phyloP scores from a whole-genome alignment of 352 stramenopile genomes.

The Phytophthora multivora region DNA sequence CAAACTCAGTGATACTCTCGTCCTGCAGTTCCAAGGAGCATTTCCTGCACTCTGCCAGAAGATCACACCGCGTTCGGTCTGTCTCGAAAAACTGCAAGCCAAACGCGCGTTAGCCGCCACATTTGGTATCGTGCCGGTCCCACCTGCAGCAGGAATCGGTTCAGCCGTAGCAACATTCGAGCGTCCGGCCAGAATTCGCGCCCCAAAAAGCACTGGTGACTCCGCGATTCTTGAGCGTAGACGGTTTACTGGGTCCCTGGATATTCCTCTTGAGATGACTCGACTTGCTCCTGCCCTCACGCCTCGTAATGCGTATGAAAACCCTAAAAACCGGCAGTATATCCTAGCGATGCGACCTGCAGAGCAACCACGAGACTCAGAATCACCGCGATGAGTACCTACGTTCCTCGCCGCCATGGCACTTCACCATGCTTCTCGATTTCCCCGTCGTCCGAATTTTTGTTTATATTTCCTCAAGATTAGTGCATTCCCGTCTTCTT shows the following conservation, averaged over 20 bases:
- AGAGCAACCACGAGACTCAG: conserved; percentile 3
- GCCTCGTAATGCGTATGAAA: conserved; percentile 53
- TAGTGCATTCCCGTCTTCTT: too few relatives aligned
- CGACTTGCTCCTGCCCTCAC: conserved; percentile 46
- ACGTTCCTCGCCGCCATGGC: too few relatives aligned
- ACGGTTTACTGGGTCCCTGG: background rate
- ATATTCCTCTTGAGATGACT: conserved; percentile 23
- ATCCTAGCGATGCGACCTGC: conserved; percentile 28
- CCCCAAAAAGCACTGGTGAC: background rate
- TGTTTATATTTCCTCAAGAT: background rate
- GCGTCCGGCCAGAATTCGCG: background rate
- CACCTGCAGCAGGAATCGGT: background rate
- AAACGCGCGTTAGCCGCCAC: conserved; percentile 27
- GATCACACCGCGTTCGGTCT: conserved; percentile 29
- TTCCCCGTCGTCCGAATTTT: background rate
- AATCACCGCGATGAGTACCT: background rate
- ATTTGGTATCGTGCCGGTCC: conserved; percentile 34
- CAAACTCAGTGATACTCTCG: background rate
- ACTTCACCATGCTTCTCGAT: background rate
- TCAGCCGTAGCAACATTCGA: background rate
- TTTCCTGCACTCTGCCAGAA: conserved; percentile 52
- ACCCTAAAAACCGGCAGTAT: conserved; percentile 40
- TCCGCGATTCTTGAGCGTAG: background rate
- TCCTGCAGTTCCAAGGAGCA: conserved; percentile 48
- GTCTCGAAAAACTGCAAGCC: conserved; percentile 30